Evolutionary conservation across 768 basidiomycete genomes (phyloP), one percentile per base, ranked within the genome.

Genomic region (Rossbeevera mucosa): DNA sequence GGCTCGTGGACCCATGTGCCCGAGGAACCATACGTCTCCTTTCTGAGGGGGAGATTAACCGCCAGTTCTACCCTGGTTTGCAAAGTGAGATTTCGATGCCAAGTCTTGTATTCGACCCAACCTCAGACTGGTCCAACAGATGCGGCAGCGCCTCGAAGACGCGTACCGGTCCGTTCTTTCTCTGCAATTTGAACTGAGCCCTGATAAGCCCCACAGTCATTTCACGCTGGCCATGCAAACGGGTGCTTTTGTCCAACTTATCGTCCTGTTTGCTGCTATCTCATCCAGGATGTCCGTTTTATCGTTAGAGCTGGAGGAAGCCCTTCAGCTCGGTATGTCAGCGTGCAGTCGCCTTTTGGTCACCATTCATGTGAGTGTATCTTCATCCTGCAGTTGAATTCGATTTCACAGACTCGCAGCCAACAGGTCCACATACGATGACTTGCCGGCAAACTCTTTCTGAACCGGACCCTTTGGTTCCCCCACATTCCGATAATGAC

Each of bases 201-300:
- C 49, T 18, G 45, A 22, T 22, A 22, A 16, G 33, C 22, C 29
- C 41, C 45, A 7, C 55, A 91, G 88, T 42, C 78, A 78, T 25
- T 81, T 89, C 53, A 69, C 73, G 25, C 72, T 83, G 22, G 78
- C 80, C 29, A 79, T 91, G 75, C 86, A 85, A 63, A 77, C 80
- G 1, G 87, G 84, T 16, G 83, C 87, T 16, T 92, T 92, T 60
- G 72, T 86, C 12, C 85, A 86, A 55, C 63, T 88, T 14, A 67
- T 84, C n/a, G 62, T 92, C 43, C 71, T 80, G 5, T 72, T 91
- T 38, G 71, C 75, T 21, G 86, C 82, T 12, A 76, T 88, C 33
- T 69, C 77, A 41, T 85, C 85, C 3, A 77, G 88, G 51, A 66
- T 88, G 63, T 71, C 69, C 22, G 60, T 65, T 4, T 61, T 86